These are phyloP conservation scores for Clarkia xantiana DNA, from an alignment of 345 rosid species.

Conservation along the genomic window DNA sequence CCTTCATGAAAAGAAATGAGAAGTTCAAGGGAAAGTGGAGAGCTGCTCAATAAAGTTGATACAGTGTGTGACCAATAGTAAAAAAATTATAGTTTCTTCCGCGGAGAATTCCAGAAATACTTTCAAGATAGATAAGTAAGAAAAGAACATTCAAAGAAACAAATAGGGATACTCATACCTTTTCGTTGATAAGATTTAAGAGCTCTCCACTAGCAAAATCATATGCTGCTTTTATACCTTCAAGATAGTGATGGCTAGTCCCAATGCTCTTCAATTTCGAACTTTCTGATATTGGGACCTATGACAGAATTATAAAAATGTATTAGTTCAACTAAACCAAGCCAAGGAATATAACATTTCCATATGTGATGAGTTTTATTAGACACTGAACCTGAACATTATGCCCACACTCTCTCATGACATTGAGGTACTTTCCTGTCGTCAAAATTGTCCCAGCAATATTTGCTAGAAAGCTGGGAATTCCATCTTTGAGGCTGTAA, in stretches of 20 bases:
- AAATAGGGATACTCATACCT: constrained; percentile 25
- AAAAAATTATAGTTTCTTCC: no score
- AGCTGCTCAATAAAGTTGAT: no score
- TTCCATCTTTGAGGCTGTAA: constrained; percentile 81
- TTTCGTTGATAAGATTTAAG: constrained; percentile 65
- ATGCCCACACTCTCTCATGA: constrained; percentile 98
- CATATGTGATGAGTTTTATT: not conserved
- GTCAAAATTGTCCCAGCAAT: constrained; percentile 86
- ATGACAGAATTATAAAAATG: constrained; percentile 7
- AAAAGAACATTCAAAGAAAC: no score
- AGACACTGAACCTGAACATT: constrained; percentile 55
- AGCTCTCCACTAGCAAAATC: constrained; percentile 87
- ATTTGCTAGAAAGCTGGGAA: constrained; percentile 93
- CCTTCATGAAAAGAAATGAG: no score
- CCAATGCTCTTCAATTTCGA: constrained; percentile 74
- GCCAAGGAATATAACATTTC: constrained; percentile 1
- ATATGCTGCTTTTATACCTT: constrained; percentile 81
- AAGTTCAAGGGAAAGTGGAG: no score
- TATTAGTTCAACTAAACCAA: constrained; percentile 6
- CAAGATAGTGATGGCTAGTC: constrained; percentile 86
- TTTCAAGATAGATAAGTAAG: no score
- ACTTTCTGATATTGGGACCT: constrained; percentile 80
- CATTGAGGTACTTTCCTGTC: constrained; percentile 88
- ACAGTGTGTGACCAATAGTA: no score
- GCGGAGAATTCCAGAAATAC: no score